Percentiles rank a stretch among this genome's conserved stretches.
These are phyloP conservation scores for Salix purpurea DNA, from an alignment of 345 rosid genomes.

Conservation along the genomic window DNA sequence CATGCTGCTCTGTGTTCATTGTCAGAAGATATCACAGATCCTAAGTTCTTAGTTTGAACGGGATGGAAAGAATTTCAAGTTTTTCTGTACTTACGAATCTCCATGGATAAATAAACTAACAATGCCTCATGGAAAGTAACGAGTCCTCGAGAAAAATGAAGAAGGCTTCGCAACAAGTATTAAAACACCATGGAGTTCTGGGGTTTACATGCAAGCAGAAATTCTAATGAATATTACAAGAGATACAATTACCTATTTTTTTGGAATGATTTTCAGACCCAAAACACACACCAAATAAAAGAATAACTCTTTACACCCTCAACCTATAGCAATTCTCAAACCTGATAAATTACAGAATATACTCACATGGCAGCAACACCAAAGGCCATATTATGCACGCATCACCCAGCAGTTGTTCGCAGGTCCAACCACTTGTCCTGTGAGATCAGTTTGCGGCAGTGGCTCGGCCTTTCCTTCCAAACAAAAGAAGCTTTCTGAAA, in stretches of 20 bases:
- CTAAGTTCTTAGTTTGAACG: not conserved
- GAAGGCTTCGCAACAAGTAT: not conserved
- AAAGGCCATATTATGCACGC: conserved; percentile 33
- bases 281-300: not conserved
- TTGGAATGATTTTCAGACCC: not conserved
- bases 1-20: not conserved
- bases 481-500: conserved; percentile 80
- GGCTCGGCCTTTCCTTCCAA: conserved; percentile 53
- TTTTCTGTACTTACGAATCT: not conserved
- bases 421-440: not conserved
- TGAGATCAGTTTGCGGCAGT: conserved; percentile 19
- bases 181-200: not conserved
- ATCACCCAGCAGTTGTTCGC: not conserved
- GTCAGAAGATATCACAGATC: not conserved
- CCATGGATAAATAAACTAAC: not conserved
- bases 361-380: conserved; percentile 27
- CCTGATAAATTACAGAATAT: conserved; percentile 19
- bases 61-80: not conserved
- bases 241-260: not conserved
- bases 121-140: not conserved
- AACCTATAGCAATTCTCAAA: not conserved
- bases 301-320: conserved; percentile 16
- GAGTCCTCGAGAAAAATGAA: not conserved
- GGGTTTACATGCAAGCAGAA: conserved; percentile 5
- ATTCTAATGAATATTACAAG: not conserved